Evolutionary conservation across 306 rosid genomes (phyloP).

Genomic region (Gastrolobium bilobum): DNA sequence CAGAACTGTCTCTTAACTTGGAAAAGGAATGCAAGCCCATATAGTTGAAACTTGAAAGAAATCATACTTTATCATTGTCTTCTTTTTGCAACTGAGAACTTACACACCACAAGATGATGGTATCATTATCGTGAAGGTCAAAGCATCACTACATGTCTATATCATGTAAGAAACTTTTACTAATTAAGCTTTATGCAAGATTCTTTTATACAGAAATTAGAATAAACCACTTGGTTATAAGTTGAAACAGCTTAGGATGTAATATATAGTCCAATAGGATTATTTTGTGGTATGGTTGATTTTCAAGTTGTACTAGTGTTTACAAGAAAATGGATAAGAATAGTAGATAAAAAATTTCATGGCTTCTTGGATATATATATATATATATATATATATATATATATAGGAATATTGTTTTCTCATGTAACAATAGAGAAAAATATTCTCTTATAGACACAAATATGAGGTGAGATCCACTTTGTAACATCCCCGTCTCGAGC

Average conservation of each 20-base stretch:
- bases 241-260: slow-evolving; percentile 28
- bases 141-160: neutral
- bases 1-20: slow-evolving; percentile 18
- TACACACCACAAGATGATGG: slow-evolving; percentile 19
- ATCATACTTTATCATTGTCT: neutral
- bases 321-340: no score
- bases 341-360: no score
- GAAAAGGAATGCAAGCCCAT: slow-evolving; percentile 26
- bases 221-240: slow-evolving; percentile 7
- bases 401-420: no score
- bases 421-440: no score
- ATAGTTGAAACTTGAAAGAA: slow-evolving; percentile 1
- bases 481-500: no score
- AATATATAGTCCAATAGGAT: slow-evolving; percentile 7
- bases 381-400: no score
- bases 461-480: no score
- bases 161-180: neutral
- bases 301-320: no score
- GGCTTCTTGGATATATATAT: no score
- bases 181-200: neutral
- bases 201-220: slow-evolving; percentile 20
- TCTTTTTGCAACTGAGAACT: slow-evolving; percentile 13
- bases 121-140: slow-evolving; percentile 35
- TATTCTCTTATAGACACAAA: no score
- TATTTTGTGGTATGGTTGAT: neutral